Percentiles rank a stretch among this genome's conserved stretches.
phyloP scores from a whole-genome alignment of 2,329 filamentous ascomycete genomes.

The Aureobasidium pullulans region DNA sequence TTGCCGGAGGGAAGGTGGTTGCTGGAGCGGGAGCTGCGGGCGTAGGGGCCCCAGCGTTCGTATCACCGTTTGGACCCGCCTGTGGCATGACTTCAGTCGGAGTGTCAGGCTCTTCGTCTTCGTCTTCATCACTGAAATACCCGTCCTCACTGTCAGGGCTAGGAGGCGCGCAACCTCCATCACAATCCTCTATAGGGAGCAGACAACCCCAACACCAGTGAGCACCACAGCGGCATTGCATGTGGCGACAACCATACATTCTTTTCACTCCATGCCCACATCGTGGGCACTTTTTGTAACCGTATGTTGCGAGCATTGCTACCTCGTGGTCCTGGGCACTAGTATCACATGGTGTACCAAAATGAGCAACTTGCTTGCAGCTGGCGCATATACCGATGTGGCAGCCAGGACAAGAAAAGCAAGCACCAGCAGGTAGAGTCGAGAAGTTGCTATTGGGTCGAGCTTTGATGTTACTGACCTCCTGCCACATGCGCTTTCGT shows the following conservation, averaged over 20 bases:
- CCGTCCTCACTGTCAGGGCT: constrained; percentile 20
- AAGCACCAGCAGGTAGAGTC: neutral
- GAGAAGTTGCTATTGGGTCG: neutral
- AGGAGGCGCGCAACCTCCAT: constrained; percentile 18
- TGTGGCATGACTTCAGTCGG: neutral
- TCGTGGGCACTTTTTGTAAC: constrained; percentile 44
- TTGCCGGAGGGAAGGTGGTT: neutral
- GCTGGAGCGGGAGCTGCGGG: neutral
- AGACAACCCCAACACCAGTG: constrained; percentile 45
- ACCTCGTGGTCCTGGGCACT: constrained; percentile 30
- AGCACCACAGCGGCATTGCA: constrained; percentile 43
- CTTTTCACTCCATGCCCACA: constrained; percentile 41
- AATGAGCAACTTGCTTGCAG: constrained; percentile 38
- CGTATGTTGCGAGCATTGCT: constrained; percentile 35
- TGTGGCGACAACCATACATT: constrained; percentile 43
- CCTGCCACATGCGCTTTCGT: neutral
- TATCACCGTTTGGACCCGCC: neutral
- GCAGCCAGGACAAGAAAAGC: constrained; percentile 40
- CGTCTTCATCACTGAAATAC: constrained; percentile 22
- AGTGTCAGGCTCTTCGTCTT: constrained; percentile 5
- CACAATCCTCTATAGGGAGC: constrained; percentile 27
- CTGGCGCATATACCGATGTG: constrained; percentile 34
- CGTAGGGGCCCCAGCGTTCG: neutral
- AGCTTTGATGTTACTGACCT: constrained; percentile 4
- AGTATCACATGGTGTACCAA: constrained; percentile 29